Conservation (phyloP, 371 early-diverging fungal genomes). For the Rhizopus delemar region DNA sequence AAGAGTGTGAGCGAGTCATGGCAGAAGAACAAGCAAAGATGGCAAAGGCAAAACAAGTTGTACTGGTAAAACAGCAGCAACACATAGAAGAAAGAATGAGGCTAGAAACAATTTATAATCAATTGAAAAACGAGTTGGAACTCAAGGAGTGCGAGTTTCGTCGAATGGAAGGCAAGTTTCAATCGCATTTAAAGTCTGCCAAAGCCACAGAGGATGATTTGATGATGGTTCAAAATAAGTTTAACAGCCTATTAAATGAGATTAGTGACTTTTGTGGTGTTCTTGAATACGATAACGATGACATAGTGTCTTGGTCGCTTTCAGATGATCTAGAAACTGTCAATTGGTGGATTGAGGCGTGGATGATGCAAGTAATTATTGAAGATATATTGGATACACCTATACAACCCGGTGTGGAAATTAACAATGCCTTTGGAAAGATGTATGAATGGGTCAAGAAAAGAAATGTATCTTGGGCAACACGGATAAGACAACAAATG, state of each 20-base stretch:
- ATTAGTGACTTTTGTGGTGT: slow-evolving; percentile 14
- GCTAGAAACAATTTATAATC: slow-evolving; percentile 21
- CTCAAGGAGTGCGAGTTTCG: slow-evolving; percentile 30
- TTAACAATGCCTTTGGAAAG: slow-evolving; percentile 33
- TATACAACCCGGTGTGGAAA: slow-evolving; percentile 34
- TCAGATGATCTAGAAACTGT: not conserved
- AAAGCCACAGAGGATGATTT: slow-evolving; percentile 42
- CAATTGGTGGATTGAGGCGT: slow-evolving; percentile 24
- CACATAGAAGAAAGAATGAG: slow-evolving; percentile 2
- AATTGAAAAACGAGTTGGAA: slow-evolving; percentile 26
- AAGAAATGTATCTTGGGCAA: slow-evolving; percentile 34
- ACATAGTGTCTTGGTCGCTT: not conserved
- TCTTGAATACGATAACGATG: not conserved
- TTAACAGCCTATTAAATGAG: slow-evolving; percentile 22
- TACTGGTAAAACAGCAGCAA: slow-evolving; percentile 9
- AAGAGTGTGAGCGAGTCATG: slow-evolving; percentile 12
- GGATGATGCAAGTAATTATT: slow-evolving; percentile 26
- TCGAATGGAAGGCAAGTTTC: slow-evolving; percentile 41
- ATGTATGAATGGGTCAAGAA: slow-evolving; percentile 33
- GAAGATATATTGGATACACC: slow-evolving; percentile 26
- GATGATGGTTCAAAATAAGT: slow-evolving; percentile 31
- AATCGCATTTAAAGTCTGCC: slow-evolving; percentile 32
- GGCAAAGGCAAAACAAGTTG: slow-evolving; percentile 1
- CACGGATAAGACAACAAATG: slow-evolving; percentile 43
- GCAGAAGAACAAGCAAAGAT: slow-evolving; percentile 8